These are phyloP conservation scores for Solanum infundibuliforme DNA, from an alignment of 257 asterid genomes.

Conservation along the genomic window DNA sequence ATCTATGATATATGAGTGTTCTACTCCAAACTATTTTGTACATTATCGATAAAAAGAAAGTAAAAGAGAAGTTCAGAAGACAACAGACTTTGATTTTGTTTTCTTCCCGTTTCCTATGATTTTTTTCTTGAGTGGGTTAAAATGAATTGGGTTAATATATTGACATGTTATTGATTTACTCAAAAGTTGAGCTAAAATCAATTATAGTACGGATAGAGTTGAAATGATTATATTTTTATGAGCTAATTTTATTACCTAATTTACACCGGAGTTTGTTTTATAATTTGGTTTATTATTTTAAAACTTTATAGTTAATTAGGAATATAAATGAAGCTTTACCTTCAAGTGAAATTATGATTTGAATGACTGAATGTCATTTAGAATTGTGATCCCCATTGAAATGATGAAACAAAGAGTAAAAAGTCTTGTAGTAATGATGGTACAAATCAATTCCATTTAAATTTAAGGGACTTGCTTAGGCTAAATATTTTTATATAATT, in stretches of 20 bases:
- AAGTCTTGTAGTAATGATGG: neutral
- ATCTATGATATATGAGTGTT: neutral
- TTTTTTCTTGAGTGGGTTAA: neutral
- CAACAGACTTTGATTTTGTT: neutral
- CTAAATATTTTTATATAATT: no score
- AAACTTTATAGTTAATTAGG: neutral
- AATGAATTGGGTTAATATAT: neutral
- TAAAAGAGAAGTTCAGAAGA: neutral
- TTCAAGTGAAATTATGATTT: neutral
- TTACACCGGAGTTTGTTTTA: neutral
- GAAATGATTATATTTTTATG: neutral
- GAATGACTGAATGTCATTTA: neutral
- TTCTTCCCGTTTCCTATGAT: neutral
- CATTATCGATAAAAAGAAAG: neutral
- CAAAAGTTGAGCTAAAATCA: neutral
- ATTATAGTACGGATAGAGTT: no score
- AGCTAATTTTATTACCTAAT: neutral
- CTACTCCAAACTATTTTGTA: neutral
- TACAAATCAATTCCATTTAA: neutral
- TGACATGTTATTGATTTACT: neutral
- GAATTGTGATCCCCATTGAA: neutral
- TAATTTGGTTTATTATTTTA: neutral
- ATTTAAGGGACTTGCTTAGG: neutral
- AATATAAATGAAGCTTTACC: neutral
- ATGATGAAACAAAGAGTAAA: neutral